Base-by-base conservation (phyloP, 305 asterid species). In the Coffea humblotiana region DNA sequence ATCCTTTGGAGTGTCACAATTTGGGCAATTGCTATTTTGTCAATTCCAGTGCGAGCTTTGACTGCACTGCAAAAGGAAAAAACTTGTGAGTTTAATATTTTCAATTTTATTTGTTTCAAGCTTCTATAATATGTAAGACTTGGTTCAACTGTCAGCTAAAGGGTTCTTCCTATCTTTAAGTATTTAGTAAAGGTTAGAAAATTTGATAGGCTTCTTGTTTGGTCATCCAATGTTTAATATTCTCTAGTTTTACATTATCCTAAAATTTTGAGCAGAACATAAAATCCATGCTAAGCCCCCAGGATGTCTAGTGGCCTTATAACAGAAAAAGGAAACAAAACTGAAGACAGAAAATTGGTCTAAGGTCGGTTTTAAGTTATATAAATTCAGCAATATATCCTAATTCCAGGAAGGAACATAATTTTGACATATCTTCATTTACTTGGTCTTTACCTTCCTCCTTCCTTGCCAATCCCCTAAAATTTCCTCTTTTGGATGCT, bases 31-130 rank as follows among this genome's bases (percentile, higher is more conserved):
- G 86, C 91, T 3, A 43, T 88, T 2, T 54, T 91, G 15, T 84
- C 91, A 75, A 86, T 91, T 51, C 97, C 98, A 0, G 71, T 80
- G 3, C 92, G 91, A 49, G 88, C 87, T 52, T 60, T 88, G 43
- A 69, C 84, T 15, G 94, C 98, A 4, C 72, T 92, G 70, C 89
- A 77, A 64, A 81, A 89, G 77, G 92, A 92, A 79, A 79, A 87
- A 87, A 72, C 52, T 69, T 91, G 98, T 93, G 83, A 86, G 88
- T 66, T n/a, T 40, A 54, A 54, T 25, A 21, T 27, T 8, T 65
- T 8, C 49, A 35, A 21, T n/a, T 43, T 51, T 12, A 47, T 25
- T 68, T 27, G 37, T 63, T 61, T 37, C 18, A 8, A 25, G 18
- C 52, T 73, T 11, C 11, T 48, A 21, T 37, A 21, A 32, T 13